Evolutionary conservation across 208 protist genomes (phyloP).

Genomic region (Crithidia sp.): DNA sequence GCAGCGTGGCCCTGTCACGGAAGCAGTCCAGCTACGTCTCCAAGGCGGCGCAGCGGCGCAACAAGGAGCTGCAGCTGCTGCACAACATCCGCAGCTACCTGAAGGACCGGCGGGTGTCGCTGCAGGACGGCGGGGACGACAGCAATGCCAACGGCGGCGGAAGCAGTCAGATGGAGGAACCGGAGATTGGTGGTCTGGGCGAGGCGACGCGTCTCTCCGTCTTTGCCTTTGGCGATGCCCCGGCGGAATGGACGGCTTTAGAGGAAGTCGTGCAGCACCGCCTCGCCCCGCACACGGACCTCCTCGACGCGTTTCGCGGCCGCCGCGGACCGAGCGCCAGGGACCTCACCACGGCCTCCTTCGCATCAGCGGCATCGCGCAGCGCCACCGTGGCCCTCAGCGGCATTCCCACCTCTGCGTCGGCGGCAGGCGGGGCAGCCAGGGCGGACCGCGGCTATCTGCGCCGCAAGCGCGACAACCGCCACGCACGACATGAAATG

Average conservation of each 20-base stretch:
- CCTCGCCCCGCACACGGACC: slow-evolving; percentile 53
- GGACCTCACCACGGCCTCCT: not conserved
- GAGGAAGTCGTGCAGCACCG: slow-evolving; percentile 40
- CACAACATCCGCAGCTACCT: slow-evolving; percentile 79
- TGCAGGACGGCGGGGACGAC: not conserved
- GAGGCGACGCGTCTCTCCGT: not conserved
- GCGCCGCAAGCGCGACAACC: slow-evolving; percentile 24
- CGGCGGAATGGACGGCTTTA: slow-evolving; percentile 52
- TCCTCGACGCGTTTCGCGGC: slow-evolving; percentile 50
- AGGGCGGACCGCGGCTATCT: slow-evolving; percentile 24
- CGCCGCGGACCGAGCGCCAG: not conserved
- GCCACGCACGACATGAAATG: slow-evolving; percentile 17
- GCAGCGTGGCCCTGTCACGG: too few species aligned
- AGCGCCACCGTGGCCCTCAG: not conserved
- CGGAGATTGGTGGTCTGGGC: not conserved
- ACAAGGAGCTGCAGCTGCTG: slow-evolving; percentile 34
- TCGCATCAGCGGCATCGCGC: not conserved
- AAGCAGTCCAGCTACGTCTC: not conserved
- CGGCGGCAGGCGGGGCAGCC: not conserved
- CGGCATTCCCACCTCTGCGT: too few species aligned
- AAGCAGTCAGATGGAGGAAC: not conserved
- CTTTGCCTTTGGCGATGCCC: slow-evolving; percentile 11
- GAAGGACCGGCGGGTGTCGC: slow-evolving; percentile 7
- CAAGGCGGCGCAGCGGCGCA: not conserved
- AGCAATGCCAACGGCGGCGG: not conserved